Evolutionary conservation across 805 yeast genomes (phyloP).

Genomic region (Ogataea sp.): DNA sequence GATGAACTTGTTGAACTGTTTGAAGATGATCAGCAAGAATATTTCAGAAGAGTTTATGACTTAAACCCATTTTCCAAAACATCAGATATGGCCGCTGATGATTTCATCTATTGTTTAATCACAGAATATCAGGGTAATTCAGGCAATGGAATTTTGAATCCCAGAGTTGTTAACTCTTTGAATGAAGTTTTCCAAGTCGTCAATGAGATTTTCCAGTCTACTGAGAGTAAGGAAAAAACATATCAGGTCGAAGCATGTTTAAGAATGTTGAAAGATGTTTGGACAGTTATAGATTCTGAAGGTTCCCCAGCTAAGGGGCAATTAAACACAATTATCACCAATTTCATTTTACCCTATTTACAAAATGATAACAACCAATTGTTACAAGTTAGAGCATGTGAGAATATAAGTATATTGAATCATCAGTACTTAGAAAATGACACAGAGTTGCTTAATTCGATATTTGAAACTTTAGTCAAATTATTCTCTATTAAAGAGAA

Average conservation of each 20-base stretch:
- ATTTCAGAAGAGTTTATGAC: conserved; percentile 65
- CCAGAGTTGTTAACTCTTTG: conserved; percentile 32
- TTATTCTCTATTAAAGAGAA: conserved; percentile 26
- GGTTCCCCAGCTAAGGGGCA: conserved; percentile 47
- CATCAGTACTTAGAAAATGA: conserved; percentile 18
- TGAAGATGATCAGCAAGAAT: conserved; percentile 85
- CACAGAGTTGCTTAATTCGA: conserved; percentile 14
- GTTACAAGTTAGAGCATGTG: conserved; percentile 64
- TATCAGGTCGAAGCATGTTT: conserved; percentile 67
- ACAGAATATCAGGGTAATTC: conserved; percentile 4
- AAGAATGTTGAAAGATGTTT: conserved; percentile 62
- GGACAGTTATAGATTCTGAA: conserved; percentile 42
- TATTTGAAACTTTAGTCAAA: conserved; percentile 28
- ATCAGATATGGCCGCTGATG: conserved; percentile 42
- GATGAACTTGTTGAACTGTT: conserved; percentile 63
- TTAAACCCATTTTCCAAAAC: conserved; percentile 39
- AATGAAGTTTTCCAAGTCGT: conserved; percentile 47
- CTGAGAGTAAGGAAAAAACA: conserved; percentile 30
- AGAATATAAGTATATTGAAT: conserved; percentile 33
- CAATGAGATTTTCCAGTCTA: conserved; percentile 34
- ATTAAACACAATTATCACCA: conserved; percentile 54
- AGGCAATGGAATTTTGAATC: conserved; percentile 5
- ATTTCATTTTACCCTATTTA: conserved; percentile 63
- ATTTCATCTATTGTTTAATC: conserved; percentile 33
- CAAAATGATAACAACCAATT: conserved; percentile 41